These are phyloP conservation scores for Trichoderma cornu-damae DNA, from an alignment of 2,329 filamentous ascomycete genomes.

Conservation along the genomic window DNA sequence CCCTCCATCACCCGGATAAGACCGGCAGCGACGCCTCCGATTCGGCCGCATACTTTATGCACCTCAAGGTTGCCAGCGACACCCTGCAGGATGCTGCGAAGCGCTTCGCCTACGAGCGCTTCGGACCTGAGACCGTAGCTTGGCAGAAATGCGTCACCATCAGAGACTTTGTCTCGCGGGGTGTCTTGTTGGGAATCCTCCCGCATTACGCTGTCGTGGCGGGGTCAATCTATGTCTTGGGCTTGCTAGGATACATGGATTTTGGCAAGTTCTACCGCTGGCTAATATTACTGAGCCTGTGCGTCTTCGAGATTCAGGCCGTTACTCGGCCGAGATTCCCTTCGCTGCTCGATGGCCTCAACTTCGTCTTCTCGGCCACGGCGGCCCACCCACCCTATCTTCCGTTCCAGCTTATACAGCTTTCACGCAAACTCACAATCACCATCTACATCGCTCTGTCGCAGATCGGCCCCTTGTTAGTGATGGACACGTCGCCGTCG, in stretches of 20 bases:
- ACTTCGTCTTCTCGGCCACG: slow-evolving; percentile 38
- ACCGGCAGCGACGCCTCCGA: slow-evolving; percentile 36
- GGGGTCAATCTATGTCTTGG: slow-evolving; percentile 54
- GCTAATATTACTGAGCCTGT: slow-evolving; percentile 50
- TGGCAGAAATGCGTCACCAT: slow-evolving; percentile 65
- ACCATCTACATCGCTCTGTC: slow-evolving; percentile 79
- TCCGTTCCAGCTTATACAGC: slow-evolving; percentile 75
- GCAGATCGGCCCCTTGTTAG: slow-evolving; percentile 68
- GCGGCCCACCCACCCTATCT: slow-evolving; percentile 58
- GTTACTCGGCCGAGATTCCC: slow-evolving; percentile 53
- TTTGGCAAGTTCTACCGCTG: slow-evolving; percentile 63
- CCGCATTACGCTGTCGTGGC: slow-evolving; percentile 58
- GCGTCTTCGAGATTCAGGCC: slow-evolving; percentile 52
- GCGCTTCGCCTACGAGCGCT: slow-evolving; percentile 84
- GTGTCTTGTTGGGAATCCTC: slow-evolving; percentile 52
- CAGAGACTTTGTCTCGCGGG: slow-evolving; percentile 66
- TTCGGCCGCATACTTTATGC: slow-evolving; percentile 59
- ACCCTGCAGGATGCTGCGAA: slow-evolving; percentile 70
- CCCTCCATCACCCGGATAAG: slow-evolving; percentile 82
- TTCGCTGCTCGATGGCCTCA: slow-evolving; percentile 41
- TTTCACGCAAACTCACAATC: slow-evolving; percentile 70
- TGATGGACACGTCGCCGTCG: slow-evolving; percentile 34
- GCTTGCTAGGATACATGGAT: slow-evolving; percentile 61
- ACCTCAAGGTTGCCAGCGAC: slow-evolving; percentile 78
- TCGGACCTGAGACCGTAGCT: slow-evolving; percentile 65